Percentiles rank a stretch among this genome's conserved stretches.
phyloP scores from a whole-genome alignment of 1,139 yeast species.

The Kodamaea plutei region DNA sequence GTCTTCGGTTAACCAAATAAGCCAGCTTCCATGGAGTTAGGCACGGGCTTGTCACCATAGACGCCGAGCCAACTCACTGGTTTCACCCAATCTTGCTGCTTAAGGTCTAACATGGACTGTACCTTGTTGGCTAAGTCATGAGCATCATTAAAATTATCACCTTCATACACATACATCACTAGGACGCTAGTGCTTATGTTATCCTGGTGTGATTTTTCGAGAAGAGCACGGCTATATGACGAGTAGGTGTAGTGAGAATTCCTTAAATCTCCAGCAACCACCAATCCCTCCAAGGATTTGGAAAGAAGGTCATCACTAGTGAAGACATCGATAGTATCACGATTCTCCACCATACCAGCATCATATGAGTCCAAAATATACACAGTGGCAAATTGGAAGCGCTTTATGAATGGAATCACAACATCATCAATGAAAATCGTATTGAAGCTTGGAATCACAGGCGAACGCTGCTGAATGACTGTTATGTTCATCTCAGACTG shows the following conservation, averaged over 20 bases:
- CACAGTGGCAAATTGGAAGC: slow-evolving; percentile 40
- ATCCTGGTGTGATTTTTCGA: slow-evolving; percentile 5
- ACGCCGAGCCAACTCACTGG: slow-evolving; percentile 86
- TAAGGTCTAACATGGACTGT: slow-evolving; percentile 25
- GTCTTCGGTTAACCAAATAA: slow-evolving; percentile 48
- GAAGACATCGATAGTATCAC: slow-evolving; percentile 24
- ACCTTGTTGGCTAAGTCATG: slow-evolving; percentile 45
- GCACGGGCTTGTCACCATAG: slow-evolving; percentile 69
- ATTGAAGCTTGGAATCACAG: slow-evolving; percentile 65
- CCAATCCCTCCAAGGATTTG: slow-evolving; percentile 29
- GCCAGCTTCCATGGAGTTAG: slow-evolving; percentile 73
- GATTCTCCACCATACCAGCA: slow-evolving; percentile 45
- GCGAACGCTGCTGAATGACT: slow-evolving; percentile 78
- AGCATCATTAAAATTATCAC: slow-evolving; percentile 82
- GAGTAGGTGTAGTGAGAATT: slow-evolving; percentile 9
- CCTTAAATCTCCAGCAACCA: slow-evolving; percentile 11
- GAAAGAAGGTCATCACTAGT: slow-evolving; percentile 33
- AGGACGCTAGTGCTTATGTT: slow-evolving; percentile 21
- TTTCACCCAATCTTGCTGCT: slow-evolving; percentile 29
- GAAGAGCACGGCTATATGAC: slow-evolving; percentile 9
- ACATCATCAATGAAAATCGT: slow-evolving; percentile 51
- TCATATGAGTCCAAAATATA: slow-evolving; percentile 70
- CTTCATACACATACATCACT: slow-evolving; percentile 71
- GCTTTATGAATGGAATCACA: slow-evolving; percentile 45
- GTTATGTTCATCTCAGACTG: slow-evolving; percentile 39